A percentile compares a stretch with the other conserved stretches of the same genome.
phyloP scores from a whole-genome alignment of 2,329 filamentous ascomycete species.

The Epichloe aotearoae region DNA sequence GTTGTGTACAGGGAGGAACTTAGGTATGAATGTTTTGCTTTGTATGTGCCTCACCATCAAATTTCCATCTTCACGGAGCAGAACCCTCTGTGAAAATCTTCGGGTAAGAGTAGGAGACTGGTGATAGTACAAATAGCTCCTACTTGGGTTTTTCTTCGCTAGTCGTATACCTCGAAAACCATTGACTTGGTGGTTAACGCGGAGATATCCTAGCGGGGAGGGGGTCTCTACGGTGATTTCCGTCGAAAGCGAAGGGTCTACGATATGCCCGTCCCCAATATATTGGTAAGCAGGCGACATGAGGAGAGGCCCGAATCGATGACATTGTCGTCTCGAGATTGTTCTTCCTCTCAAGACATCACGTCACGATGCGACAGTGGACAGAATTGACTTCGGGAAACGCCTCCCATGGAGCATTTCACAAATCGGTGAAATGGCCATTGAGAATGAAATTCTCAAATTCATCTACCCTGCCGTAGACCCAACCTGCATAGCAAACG shows the following conservation, averaged over 20 bases:
- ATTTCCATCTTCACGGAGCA: conserved; percentile 54
- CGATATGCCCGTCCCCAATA: background rate
- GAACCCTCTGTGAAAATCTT: conserved; percentile 60
- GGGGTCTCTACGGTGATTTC: background rate
- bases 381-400: conserved; percentile 47
- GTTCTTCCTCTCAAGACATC: background rate
- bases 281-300: background rate
- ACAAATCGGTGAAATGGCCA: conserved; percentile 60
- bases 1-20: too few relatives aligned
- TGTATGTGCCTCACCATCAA: conserved; percentile 74
- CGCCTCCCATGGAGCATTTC: conserved; percentile 67
- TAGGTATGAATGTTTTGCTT: background rate
- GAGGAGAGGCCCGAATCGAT: background rate
- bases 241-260: conserved; percentile 7
- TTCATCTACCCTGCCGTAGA: conserved; percentile 28
- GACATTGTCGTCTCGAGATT: background rate
- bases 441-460: conserved; percentile 41
- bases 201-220: conserved; percentile 74
- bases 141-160: conserved; percentile 60
- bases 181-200: conserved; percentile 57
- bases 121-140: conserved; percentile 31
- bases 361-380: conserved; percentile 2
- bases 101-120: conserved; percentile 52
- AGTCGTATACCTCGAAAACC: conserved; percentile 89
- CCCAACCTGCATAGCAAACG: conserved; percentile 12